Conservation (phyloP, 768 basidiomycete species). For the Flagelloscypha sp. region DNA sequence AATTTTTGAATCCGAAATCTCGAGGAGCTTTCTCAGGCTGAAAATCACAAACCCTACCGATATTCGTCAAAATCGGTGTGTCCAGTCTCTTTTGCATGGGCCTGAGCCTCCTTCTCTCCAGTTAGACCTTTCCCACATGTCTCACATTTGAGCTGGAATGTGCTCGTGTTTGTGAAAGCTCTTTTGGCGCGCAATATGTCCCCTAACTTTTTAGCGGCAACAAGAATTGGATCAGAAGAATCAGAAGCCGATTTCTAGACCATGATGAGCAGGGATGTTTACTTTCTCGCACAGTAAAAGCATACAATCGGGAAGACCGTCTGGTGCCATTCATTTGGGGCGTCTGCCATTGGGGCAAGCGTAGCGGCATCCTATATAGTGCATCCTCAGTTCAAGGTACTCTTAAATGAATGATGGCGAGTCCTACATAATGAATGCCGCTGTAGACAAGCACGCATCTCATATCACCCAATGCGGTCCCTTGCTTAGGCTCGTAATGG, state of each 20-base stretch:
- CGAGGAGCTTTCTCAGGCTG: no score
- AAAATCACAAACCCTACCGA: no score
- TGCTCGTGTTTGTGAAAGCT: slow-evolving; percentile 86
- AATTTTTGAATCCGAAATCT: no score
- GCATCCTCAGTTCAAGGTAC: no score
- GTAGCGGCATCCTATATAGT: slow-evolving; percentile 89
- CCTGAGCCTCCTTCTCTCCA: slow-evolving; percentile 89
- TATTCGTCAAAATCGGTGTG: slow-evolving; percentile 83
- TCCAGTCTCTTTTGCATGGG: slow-evolving; percentile 81
- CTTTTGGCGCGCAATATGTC: slow-evolving; percentile 63
- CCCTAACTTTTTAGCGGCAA: slow-evolving; percentile 65
- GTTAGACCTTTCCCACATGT: slow-evolving; percentile 82
- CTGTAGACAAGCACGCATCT: slow-evolving; percentile 83
- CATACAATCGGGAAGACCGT: slow-evolving; percentile 65
- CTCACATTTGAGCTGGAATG: slow-evolving; percentile 86
- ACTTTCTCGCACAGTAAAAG: slow-evolving; percentile 6
- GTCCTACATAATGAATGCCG: slow-evolving; percentile 96
- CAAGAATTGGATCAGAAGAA: slow-evolving; percentile 46
- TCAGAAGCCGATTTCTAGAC: slow-evolving; percentile 23
- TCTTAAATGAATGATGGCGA: no score
- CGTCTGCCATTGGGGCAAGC: slow-evolving; percentile 67
- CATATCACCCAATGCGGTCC: slow-evolving; percentile 22
- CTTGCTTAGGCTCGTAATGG: slow-evolving; percentile 52
- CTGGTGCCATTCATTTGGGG: slow-evolving; percentile 84
- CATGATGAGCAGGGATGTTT: neutral